Evolutionary conservation across 148 eudicot genomes (phyloP).

Genomic region (Chenopodium formosanum): DNA sequence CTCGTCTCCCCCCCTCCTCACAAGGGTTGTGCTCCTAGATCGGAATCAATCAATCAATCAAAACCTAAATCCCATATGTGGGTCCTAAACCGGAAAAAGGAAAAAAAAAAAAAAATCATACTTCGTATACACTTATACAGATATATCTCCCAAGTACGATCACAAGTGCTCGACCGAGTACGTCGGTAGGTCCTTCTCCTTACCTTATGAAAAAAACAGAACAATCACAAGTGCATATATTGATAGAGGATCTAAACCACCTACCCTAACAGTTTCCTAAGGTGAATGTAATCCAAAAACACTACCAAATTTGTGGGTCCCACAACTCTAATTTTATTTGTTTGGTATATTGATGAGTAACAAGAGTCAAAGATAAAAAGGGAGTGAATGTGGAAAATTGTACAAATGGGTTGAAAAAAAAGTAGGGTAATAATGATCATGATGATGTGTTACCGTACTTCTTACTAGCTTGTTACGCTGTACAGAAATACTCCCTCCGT

Average conservation of each 20-base stretch:
- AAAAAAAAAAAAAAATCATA: background rate
- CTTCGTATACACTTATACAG: no score
- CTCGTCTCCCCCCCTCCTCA: background rate
- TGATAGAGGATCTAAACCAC: slow-evolving; percentile 12
- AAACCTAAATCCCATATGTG: no score
- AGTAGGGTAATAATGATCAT: background rate
- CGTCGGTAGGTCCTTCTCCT: no score
- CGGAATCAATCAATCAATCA: no score
- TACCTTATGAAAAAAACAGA: no score
- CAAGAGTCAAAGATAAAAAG: background rate
- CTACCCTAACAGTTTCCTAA: slow-evolving; percentile 5
- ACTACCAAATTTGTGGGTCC: slow-evolving; percentile 20
- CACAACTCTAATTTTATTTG: background rate
- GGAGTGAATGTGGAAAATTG: background rate
- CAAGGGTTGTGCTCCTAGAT: background rate
- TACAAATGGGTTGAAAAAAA: background rate
- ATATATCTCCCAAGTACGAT: background rate
- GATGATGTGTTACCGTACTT: background rate
- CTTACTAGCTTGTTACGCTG: background rate
- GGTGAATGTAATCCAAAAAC: slow-evolving; percentile 15
- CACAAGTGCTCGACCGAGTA: no score
- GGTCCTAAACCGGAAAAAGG: background rate
- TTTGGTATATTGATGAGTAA: background rate
- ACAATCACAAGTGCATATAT: slow-evolving; percentile 15
- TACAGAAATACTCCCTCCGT: background rate